These are phyloP conservation scores for Ogataea wickerhamii DNA, from an alignment of 805 yeast genomes.

Conservation along the genomic window DNA sequence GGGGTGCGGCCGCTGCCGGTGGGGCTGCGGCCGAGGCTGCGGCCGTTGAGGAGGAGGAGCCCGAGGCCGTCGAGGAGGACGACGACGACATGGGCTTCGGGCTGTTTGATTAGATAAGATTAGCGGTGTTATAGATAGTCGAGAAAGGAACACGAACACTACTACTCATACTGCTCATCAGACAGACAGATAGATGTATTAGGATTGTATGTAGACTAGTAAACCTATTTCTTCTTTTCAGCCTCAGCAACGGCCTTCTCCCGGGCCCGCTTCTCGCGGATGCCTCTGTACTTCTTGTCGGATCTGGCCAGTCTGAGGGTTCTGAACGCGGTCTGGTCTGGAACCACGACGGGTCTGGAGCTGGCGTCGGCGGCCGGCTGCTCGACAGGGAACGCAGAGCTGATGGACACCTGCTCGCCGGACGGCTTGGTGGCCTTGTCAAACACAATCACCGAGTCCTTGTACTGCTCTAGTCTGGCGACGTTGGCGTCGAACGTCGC, in stretches of 20 bases:
- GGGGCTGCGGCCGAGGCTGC: constrained; percentile 49
- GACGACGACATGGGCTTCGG: constrained; percentile 91
- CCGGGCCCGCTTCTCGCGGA: constrained; percentile 95
- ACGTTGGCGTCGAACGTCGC: constrained; percentile 95
- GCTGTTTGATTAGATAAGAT: constrained; percentile 73
- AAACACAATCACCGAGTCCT: constrained; percentile 91
- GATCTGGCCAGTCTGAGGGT: constrained; percentile 95
- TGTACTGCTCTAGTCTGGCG: constrained; percentile 94
- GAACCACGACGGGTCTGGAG: constrained; percentile 85
- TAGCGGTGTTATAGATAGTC: background rate
- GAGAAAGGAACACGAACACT: background rate
- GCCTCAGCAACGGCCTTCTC: constrained; percentile 99
- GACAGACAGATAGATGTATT: background rate
- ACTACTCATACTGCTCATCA: background rate
- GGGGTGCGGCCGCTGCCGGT: constrained; percentile 43
- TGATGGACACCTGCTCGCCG: constrained; percentile 74
- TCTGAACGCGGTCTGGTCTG: constrained; percentile 75
- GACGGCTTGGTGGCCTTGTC: constrained; percentile 81
- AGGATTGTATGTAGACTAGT: constrained; percentile 3
- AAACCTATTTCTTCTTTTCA: constrained; percentile 91
- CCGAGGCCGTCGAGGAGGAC: constrained; percentile 61
- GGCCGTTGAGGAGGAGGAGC: constrained; percentile 56
- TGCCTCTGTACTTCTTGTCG: constrained; percentile 90
- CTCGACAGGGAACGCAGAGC: constrained; percentile 86
- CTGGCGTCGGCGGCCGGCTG: constrained; percentile 69